These are phyloP conservation scores for Euphrasia arctica DNA, from an alignment of 305 asterid species.

Conservation along the genomic window DNA sequence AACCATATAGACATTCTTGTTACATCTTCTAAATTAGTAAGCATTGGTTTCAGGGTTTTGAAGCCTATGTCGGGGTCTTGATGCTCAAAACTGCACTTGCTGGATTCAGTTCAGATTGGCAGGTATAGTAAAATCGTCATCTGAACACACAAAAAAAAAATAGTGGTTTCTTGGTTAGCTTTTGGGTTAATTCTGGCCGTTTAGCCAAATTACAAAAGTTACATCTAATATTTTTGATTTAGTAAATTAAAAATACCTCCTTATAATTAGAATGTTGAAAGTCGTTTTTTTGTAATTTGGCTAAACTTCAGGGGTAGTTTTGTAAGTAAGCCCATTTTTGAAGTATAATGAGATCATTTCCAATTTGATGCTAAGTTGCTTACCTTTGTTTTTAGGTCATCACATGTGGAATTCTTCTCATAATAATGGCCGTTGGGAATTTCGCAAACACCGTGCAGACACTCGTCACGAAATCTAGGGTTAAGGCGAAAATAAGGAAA, in stretches of 20 bases:
- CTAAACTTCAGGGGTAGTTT: neutral
- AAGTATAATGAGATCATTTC: conserved; percentile 5
- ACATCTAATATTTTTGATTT: neutral
- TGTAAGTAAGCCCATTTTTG: neutral
- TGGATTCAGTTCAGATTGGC: conserved; percentile 87
- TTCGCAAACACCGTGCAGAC: conserved; percentile 92
- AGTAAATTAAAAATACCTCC: too few species aligned
- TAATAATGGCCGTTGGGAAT: conserved; percentile 94
- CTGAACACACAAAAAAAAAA: conserved; percentile 13
- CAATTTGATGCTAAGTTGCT: conserved; percentile 13
- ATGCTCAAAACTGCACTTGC: conserved; percentile 75
- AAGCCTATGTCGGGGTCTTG: conserved; percentile 88
- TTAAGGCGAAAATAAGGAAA: conserved; percentile 82
- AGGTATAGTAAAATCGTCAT: conserved; percentile 46
- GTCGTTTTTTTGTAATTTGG: neutral
- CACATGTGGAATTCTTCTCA: conserved; percentile 82
- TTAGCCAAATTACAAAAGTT: neutral
- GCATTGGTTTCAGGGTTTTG: conserved; percentile 60
- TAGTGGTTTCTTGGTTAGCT: neutral
- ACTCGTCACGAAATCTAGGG: conserved; percentile 69
- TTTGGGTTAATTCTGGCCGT: neutral
- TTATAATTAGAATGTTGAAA: neutral
- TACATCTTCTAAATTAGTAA: conserved; percentile 19
- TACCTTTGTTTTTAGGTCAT: conserved; percentile 57
- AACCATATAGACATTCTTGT: conserved; percentile 11